Evolutionary conservation across 306 rosid genomes (phyloP).

Genomic region (Begonia loranthoides): DNA sequence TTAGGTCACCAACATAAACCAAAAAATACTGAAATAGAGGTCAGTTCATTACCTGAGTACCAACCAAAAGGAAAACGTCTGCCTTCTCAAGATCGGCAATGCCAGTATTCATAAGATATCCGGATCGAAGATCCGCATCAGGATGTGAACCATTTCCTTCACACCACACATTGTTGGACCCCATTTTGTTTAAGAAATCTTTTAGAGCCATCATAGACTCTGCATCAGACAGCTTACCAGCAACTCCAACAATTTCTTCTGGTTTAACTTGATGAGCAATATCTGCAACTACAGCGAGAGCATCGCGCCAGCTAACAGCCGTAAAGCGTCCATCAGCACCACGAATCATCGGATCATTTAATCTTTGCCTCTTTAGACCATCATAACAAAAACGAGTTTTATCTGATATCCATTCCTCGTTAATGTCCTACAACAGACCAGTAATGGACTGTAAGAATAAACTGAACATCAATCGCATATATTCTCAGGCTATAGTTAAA

Average conservation of each 20-base stretch:
- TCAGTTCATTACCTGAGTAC: slow-evolving; percentile 64
- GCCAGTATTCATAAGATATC: slow-evolving; percentile 72
- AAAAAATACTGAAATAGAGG: too few species aligned
- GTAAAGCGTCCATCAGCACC: slow-evolving; percentile 89
- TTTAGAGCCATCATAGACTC: slow-evolving; percentile 93
- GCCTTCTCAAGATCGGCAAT: slow-evolving; percentile 93
- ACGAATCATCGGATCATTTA: slow-evolving; percentile 96
- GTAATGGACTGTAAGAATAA: too few species aligned
- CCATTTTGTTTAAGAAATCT: slow-evolving; percentile 81
- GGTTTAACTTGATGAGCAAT: slow-evolving; percentile 63
- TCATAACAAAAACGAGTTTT: slow-evolving; percentile 96
- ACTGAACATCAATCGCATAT: too few species aligned
- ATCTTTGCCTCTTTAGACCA: slow-evolving; percentile 97
- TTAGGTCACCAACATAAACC: too few species aligned
- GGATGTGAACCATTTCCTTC: slow-evolving; percentile 61
- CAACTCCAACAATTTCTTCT: slow-evolving; percentile 76
- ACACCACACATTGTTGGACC: slow-evolving; percentile 88
- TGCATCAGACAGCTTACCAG: slow-evolving; percentile 92
- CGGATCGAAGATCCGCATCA: slow-evolving; percentile 87
- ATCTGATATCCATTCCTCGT: slow-evolving; percentile 99
- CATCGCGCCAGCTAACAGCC: slow-evolving; percentile 91
- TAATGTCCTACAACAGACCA: slow-evolving; percentile 53
- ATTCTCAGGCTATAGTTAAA: too few species aligned
- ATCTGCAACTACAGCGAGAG: slow-evolving; percentile 80
- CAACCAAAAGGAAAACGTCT: slow-evolving; percentile 84